A percentile compares a stretch with the other conserved stretches of the same genome.
Evolutionary conservation across 176 grass and related monocot genomes (phyloP).

Genomic region (Pontederia crassipes): DNA sequence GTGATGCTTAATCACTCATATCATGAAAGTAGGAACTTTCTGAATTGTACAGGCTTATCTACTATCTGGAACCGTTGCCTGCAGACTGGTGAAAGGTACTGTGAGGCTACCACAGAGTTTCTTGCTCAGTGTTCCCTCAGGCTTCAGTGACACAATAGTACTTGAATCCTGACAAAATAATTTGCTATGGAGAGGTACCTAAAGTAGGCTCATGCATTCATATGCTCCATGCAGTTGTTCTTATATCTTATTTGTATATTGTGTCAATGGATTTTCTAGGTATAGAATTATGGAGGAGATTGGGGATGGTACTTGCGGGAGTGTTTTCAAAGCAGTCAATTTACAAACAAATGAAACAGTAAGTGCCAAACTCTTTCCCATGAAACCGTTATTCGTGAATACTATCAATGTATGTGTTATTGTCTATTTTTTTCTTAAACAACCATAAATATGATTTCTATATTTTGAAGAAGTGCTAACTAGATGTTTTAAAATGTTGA

Average conservation of each 20-base stretch:
- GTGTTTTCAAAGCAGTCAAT: conserved; percentile 72
- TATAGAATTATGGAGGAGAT: conserved; percentile 73
- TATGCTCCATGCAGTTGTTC: background rate
- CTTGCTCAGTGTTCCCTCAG: background rate
- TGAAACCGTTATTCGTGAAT: background rate
- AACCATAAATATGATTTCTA: background rate
- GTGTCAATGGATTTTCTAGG: conserved; percentile 30
- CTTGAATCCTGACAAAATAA: background rate
- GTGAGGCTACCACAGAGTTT: background rate
- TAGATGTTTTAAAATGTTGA: background rate
- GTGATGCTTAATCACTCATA: conserved; percentile 7
- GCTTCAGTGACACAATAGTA: background rate
- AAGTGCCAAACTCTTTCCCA: conserved; percentile 16
- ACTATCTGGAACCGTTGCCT: background rate
- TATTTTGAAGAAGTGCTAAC: background rate
- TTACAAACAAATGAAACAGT: conserved; percentile 78
- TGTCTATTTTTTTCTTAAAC: background rate
- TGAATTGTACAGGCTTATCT: background rate
- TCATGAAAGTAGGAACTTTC: conserved; percentile 1
- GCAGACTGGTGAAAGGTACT: background rate
- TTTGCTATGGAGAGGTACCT: conserved; percentile 7
- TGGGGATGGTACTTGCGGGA: conserved; percentile 87
- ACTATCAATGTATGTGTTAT: background rate
- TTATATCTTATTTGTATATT: background rate
- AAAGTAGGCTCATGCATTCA: background rate